Conservation (phyloP, 2,329 filamentous ascomycete genomes). For the Coniochaeta sp. region DNA sequence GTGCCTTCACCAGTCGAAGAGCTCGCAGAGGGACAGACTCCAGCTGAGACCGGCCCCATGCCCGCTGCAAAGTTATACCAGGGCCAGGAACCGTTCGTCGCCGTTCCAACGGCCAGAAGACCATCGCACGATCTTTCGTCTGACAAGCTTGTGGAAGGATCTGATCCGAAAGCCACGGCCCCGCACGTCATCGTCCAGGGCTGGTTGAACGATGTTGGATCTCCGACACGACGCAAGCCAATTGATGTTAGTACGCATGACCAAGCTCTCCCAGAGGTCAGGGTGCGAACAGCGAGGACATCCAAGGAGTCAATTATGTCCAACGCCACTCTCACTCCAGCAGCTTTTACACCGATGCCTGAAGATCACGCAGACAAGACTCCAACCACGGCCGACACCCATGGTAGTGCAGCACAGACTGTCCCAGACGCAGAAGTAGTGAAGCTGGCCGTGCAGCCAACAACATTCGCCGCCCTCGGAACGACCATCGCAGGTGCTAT, state of each 20-base stretch:
- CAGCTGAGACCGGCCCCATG: neutral
- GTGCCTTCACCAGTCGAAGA: neutral
- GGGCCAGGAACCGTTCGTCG: neutral
- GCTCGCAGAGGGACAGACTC: neutral
- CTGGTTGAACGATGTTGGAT: neutral
- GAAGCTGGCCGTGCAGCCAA: neutral
- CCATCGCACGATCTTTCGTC: neutral
- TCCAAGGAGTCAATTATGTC: neutral
- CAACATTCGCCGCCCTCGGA: neutral
- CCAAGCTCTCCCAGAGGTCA: neutral
- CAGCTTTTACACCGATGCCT: neutral
- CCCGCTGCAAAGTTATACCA: neutral
- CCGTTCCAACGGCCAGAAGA: neutral
- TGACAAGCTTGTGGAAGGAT: neutral
- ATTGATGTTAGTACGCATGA: neutral
- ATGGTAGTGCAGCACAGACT: neutral
- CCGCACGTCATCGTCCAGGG: neutral
- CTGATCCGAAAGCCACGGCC: neutral
- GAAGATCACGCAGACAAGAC: neutral
- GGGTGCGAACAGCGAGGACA: neutral
- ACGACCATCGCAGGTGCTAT: neutral
- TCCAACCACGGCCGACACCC: neutral
- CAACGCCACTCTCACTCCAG: neutral
- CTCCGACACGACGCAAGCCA: neutral
- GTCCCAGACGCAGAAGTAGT: neutral